Evolutionary conservation across 768 basidiomycete species (phyloP).

Genomic region (Rhizopogon sp.): DNA sequence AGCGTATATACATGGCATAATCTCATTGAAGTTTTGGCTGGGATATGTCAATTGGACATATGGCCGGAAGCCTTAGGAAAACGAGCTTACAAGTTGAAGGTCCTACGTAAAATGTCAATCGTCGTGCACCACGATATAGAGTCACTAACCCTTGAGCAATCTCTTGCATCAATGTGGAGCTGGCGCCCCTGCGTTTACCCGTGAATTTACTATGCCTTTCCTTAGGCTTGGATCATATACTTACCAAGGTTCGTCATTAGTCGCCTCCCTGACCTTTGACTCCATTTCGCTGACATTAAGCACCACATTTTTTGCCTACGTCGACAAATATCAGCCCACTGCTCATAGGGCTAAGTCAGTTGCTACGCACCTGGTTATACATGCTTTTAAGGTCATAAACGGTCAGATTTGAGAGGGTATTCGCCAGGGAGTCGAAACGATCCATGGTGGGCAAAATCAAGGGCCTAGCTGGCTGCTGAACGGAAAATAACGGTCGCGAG

Average conservation of each 20-base stretch:
- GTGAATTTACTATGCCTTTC: conserved; percentile 1
- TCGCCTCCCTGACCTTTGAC: conserved; percentile 93
- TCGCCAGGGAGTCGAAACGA: conserved; percentile 69
- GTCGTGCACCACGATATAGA: neutral
- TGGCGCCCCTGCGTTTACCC: conserved; percentile 75
- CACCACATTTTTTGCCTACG: conserved; percentile 91
- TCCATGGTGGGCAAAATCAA: conserved; percentile 53
- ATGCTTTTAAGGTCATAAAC: conserved; percentile 92
- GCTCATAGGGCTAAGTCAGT: neutral
- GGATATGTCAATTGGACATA: neutral
- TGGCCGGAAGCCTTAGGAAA: neutral
- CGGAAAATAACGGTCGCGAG: neutral
- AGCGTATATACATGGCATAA: conserved; percentile 95
- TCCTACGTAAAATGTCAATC: conserved; percentile 45
- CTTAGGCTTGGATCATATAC: conserved; percentile 16
- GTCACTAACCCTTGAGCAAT: conserved; percentile 87
- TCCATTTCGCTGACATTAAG: conserved; percentile 97
- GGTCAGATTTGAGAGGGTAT: conserved; percentile 74
- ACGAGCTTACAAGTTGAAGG: conserved; percentile 87
- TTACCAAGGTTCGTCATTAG: conserved; percentile 97
- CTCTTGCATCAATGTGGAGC: conserved; percentile 96
- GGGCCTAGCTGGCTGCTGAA: neutral
- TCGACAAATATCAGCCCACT: conserved; percentile 3
- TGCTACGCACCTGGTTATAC: conserved; percentile 78
- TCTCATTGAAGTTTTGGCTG: conserved; percentile 98